Evolutionary conservation across 441 rosid genomes (phyloP).

Genomic region (Cnidoscolus chayamansa): DNA sequence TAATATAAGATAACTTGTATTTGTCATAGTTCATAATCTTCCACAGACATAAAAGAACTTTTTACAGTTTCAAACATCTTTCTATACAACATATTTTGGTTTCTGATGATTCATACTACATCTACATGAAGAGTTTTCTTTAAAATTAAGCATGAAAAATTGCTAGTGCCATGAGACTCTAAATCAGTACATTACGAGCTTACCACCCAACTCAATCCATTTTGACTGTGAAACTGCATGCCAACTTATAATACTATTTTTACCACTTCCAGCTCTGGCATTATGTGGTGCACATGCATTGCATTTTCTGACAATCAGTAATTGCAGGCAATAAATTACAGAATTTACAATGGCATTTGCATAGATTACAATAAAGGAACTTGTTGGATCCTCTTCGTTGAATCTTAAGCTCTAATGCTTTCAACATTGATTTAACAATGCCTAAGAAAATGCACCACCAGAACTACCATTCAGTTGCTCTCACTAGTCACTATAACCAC

Average conservation of each 20-base stretch:
- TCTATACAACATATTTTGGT: background rate
- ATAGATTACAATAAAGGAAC: no score
- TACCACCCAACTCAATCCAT: background rate
- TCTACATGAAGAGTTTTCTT: background rate
- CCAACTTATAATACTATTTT: background rate
- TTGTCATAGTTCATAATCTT: background rate
- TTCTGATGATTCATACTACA: background rate
- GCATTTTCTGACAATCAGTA: background rate
- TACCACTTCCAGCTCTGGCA: background rate
- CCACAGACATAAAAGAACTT: background rate
- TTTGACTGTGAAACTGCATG: background rate
- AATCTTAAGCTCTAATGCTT: background rate
- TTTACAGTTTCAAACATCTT: conserved; percentile 3
- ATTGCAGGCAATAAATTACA: background rate
- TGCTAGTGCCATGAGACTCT: background rate
- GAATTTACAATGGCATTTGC: no score
- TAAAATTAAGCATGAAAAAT: background rate
- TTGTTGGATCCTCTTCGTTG: background rate
- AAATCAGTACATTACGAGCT: no score
- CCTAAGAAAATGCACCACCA: background rate
- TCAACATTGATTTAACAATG: conserved; percentile 20
- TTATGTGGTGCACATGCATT: background rate
- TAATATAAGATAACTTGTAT: background rate
- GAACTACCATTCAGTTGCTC: background rate
- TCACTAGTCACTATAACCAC: background rate